phyloP scores from a whole-genome alignment of 2,329 filamentous ascomycete genomes.

The Phialophora chinensis region DNA sequence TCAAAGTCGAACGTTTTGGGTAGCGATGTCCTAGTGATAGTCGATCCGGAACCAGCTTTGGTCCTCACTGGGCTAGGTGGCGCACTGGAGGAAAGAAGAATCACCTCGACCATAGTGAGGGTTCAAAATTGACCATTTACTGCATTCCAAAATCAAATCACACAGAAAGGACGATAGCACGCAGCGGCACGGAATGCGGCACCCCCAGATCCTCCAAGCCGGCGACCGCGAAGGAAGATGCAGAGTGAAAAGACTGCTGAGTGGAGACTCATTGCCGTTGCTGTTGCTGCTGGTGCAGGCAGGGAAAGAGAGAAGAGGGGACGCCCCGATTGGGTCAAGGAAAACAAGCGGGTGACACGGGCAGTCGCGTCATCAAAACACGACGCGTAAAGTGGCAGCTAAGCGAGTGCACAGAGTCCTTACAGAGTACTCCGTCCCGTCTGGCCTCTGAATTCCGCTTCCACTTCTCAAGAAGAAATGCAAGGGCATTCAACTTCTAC shows the following conservation, averaged over 20 bases:
- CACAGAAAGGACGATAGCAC: not conserved
- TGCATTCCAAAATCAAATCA: not conserved
- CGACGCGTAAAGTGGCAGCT: slow-evolving; percentile 24
- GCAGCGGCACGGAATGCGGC: not conserved
- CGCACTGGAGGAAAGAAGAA: slow-evolving; percentile 32
- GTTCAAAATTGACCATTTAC: not conserved
- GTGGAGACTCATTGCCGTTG: not conserved
- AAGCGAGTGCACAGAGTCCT: not conserved
- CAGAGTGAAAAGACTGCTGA: not conserved
- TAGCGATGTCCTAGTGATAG: not conserved
- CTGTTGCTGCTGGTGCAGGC: not conserved
- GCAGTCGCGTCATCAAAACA: slow-evolving; percentile 4
- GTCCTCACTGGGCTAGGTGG: slow-evolving; percentile 12
- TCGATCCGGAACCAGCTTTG: not conserved
- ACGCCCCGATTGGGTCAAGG: slow-evolving; percentile 13
- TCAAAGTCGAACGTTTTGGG: not conserved
- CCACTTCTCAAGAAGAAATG: not conserved
- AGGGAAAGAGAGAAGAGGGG: not conserved
- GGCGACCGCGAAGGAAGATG: not conserved
- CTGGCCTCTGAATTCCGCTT: not conserved
- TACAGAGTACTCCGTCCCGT: not conserved
- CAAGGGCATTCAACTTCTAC: not conserved
- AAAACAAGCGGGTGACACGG: slow-evolving; percentile 23
- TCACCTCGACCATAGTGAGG: slow-evolving; percentile 25
- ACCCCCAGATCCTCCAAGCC: not conserved